These are phyloP conservation scores for Neofusicoccum kwambonambiense DNA, from an alignment of 2,329 filamentous ascomycete genomes.

Conservation along the genomic window DNA sequence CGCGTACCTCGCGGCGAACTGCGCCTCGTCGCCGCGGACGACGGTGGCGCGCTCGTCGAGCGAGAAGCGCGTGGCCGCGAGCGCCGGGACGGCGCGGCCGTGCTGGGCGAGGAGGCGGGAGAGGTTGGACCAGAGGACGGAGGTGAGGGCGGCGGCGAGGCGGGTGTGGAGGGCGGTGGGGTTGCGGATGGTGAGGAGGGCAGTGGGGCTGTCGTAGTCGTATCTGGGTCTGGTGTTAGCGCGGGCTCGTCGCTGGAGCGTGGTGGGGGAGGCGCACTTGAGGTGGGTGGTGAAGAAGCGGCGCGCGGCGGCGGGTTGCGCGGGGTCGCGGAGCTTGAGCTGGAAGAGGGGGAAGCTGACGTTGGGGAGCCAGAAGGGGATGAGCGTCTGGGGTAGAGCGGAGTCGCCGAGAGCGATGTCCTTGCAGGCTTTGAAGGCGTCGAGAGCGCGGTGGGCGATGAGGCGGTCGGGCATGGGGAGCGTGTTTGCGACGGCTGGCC, in stretches of 20 bases:
- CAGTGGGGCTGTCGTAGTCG: not conserved
- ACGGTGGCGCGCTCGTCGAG: no score
- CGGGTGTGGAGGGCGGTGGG: not conserved
- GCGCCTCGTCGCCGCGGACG: not conserved
- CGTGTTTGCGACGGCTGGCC: no score
- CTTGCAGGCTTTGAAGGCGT: not conserved
- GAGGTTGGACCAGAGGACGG: not conserved
- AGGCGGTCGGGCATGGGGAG: no score
- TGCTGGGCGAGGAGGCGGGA: not conserved
- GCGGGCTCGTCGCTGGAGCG: rapidly evolving
- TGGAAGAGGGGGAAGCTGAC: not conserved
- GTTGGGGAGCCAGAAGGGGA: not conserved
- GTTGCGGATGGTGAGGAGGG: not conserved
- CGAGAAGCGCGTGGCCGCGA: not conserved
- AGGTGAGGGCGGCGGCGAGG: not conserved
- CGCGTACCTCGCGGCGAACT: no score
- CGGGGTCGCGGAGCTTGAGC: not conserved
- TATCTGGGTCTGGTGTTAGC: not conserved
- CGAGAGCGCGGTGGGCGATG: not conserved
- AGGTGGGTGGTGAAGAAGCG: not conserved
- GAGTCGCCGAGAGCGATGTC: not conserved
- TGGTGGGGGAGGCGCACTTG: not conserved
- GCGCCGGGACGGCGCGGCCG: not conserved
- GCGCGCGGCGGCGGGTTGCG: no score
- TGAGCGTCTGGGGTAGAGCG: not conserved